Conservation (phyloP, 192 early-diverging fungal species). For the Diversispora epigaea region DNA sequence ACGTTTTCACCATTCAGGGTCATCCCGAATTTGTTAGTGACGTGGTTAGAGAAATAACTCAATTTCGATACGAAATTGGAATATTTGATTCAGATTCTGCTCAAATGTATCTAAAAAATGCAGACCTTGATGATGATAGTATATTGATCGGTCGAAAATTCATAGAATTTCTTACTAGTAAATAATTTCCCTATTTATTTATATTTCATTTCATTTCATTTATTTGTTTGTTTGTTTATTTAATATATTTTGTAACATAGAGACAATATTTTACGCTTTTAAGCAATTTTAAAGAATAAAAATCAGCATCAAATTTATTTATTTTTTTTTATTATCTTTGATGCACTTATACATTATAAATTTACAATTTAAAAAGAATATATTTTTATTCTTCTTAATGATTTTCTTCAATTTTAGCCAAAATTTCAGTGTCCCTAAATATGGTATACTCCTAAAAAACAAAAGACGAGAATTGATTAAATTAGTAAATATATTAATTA, state of each 20-base stretch:
- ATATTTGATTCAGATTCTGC: conserved; percentile 33
- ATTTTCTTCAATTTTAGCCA: conserved; percentile 26
- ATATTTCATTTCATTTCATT: no score
- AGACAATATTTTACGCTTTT: no score
- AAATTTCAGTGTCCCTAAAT: conserved; percentile 31
- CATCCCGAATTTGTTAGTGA: conserved; percentile 67
- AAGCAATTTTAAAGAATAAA: no score
- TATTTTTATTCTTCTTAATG: no score
- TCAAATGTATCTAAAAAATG: background rate
- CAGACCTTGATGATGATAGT: conserved; percentile 19
- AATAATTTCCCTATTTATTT: background rate
- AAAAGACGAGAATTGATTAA: background rate
- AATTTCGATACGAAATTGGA: conserved; percentile 35
- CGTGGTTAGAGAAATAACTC: conserved; percentile 43
- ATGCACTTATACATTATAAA: no score
- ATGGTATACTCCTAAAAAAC: conserved; percentile 23
- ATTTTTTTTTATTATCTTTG: no score
- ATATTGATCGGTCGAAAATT: conserved; percentile 1
- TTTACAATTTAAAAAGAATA: no score
- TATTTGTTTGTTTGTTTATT: no score
- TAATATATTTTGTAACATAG: no score
- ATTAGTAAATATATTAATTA: background rate
- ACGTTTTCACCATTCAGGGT: conserved; percentile 64
- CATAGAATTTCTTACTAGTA: conserved; percentile 15
- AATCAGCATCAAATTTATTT: no score